Evolutionary conservation across 2,329 filamentous ascomycete genomes (phyloP).

Genomic region (Capronia epimyces): DNA sequence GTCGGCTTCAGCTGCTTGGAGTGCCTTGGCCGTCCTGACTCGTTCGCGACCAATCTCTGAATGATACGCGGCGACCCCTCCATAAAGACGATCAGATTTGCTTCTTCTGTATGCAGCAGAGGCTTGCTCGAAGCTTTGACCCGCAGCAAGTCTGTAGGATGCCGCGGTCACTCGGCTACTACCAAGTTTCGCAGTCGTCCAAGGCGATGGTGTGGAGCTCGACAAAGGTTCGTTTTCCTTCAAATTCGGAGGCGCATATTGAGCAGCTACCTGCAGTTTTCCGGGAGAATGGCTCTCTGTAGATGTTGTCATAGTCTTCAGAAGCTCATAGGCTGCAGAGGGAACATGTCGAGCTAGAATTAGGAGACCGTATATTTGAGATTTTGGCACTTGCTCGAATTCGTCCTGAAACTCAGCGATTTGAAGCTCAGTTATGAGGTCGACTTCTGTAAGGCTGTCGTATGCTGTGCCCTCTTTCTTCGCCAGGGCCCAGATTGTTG

Average conservation of each 20-base stretch:
- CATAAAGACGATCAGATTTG: conserved; percentile 67
- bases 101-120: conserved; percentile 54
- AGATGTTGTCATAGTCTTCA: conserved; percentile 47
- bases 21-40: conserved; percentile 51
- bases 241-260: conserved; percentile 40
- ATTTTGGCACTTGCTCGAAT: conserved; percentile 48
- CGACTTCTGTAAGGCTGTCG: conserved; percentile 35
- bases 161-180: conserved; percentile 38
- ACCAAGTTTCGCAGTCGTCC: conserved; percentile 1
- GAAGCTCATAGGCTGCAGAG: conserved; percentile 55
- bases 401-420: conserved; percentile 51
- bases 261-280: conserved; percentile 34
- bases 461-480: conserved; percentile 43
- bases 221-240: conserved; percentile 24
- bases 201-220: conserved; percentile 13
- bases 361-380: conserved; percentile 50
- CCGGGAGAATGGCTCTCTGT: conserved; percentile 24
- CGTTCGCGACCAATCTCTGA: conserved; percentile 63
- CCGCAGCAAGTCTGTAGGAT: conserved; percentile 44
- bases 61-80: conserved; percentile 71
- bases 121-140: conserved; percentile 53
- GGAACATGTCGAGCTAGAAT: conserved; percentile 54
- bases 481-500: conserved; percentile 53
- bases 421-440: conserved; percentile 44
- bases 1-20: conserved; percentile 64